Evolutionary conservation across 2,329 filamentous ascomycete species (phyloP).

Genomic region (Fusarium sp.): DNA sequence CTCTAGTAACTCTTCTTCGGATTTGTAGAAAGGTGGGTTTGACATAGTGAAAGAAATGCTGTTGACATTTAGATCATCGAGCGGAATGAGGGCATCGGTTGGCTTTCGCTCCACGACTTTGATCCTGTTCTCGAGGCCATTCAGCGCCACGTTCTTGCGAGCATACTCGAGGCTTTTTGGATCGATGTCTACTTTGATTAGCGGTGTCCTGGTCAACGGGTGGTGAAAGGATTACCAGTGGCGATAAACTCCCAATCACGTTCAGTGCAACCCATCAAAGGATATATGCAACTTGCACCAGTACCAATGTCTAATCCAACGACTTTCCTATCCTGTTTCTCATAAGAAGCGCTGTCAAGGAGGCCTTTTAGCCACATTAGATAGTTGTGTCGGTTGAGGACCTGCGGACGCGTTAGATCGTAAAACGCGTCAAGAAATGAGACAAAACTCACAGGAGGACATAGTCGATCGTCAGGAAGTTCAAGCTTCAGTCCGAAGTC

Average conservation of each 20-base stretch:
- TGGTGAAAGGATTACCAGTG: conserved; percentile 55
- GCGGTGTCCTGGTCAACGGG: neutral
- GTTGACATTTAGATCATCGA: conserved; percentile 62
- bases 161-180: conserved; percentile 73
- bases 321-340: conserved; percentile 59
- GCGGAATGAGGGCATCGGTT: conserved; percentile 68
- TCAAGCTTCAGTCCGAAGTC: conserved; percentile 79
- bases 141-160: conserved; percentile 71
- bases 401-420: conserved; percentile 47
- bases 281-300: conserved; percentile 91
- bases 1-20: conserved; percentile 71
- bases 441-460: conserved; percentile 74
- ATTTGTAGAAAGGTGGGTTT: conserved; percentile 95
- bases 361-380: conserved; percentile 88
- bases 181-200: conserved; percentile 72
- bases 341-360: conserved; percentile 74
- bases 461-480: conserved; percentile 81
- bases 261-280: conserved; percentile 78
- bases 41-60: conserved; percentile 86
- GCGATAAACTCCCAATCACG: conserved; percentile 79
- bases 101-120: conserved; percentile 66
- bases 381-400: conserved; percentile 82
- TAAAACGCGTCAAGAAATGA: neutral
- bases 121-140: conserved; percentile 72
- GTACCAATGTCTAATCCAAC: conserved; percentile 87